These are phyloP conservation scores for Brachypodium distachyon DNA, from an alignment of 202 grass and related monocot genomes.

Conservation along the genomic window DNA sequence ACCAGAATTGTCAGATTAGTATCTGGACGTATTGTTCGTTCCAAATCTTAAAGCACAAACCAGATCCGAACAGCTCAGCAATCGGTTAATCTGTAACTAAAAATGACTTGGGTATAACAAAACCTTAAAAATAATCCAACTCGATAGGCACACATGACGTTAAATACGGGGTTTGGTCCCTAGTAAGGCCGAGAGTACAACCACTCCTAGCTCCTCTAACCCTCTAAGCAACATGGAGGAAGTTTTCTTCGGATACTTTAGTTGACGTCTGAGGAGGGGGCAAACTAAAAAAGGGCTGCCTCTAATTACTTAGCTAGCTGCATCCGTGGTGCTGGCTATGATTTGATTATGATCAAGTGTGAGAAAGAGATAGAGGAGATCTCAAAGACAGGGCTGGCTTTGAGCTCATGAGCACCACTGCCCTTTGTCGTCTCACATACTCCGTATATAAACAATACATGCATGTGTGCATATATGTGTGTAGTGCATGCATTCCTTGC, in stretches of 20 bases:
- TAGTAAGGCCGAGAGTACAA: no score
- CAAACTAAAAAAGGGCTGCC: background rate
- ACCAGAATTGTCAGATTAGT: no score
- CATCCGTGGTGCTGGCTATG: constrained; percentile 14
- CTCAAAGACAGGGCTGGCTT: background rate
- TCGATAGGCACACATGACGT: no score
- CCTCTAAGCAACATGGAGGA: no score
- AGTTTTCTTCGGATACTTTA: background rate
- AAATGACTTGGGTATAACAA: no score
- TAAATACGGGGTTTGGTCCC: no score
- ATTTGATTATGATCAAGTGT: constrained; percentile 38
- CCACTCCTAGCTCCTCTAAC: no score
- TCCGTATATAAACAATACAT: background rate
- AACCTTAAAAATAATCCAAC: no score
- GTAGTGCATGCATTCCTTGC: background rate
- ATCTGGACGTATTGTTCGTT: no score
- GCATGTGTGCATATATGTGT: background rate
- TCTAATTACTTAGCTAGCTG: background rate
- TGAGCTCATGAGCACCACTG: constrained; percentile 34
- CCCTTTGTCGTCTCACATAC: constrained; percentile 24
- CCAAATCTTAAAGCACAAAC: no score
- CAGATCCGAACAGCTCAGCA: no score
- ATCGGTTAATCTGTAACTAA: no score
- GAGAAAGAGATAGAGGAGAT: constrained; percentile 8
- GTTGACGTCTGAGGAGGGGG: background rate